Base-by-base conservation (phyloP, 2,329 filamentous ascomycete species). In the Venturia carpophila region DNA sequence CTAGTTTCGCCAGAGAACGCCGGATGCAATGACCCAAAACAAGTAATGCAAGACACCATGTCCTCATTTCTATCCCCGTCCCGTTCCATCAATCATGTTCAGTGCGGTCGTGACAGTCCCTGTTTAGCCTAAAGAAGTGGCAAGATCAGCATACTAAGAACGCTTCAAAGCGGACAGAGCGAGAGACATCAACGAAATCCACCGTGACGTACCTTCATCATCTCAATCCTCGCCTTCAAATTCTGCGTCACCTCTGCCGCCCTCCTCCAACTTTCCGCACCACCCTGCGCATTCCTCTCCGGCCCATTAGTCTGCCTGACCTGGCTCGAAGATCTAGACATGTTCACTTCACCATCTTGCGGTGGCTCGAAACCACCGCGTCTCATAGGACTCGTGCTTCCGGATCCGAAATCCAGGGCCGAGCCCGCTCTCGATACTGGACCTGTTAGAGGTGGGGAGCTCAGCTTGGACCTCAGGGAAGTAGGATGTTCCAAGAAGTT, bases 161-260 rank as follows among this genome's bases (percentile, higher is more conserved):
- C 30, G 30, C 34, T 17, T 63, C 30, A n/a, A 27, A 64, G 34
- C n/a, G 19, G 63, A 41, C 6, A 56, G 47, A 49, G 19, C 19
- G 27, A 37, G 30, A 39, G 52, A 58, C 10, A 34, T 58, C 30
- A 58, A 58, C 30, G 52, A 58, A 58, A 58, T 5, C 19, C 52
- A 58, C 6, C 52, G 27, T 15, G 52, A 73, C 79, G 68, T 71
- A 83, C 85, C 83, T 97, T 99, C 94, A 99, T 99, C 81, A 94
- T 90, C 80, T 97, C 94, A 76, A 99, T 99, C 74, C 94, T 86
- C 63, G 93, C 92, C 80, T 97, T 99, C 72, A 99, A 77, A 75
- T 97, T 94, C 76, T 92, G 97, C 64, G 94, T 99, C 66, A 99
- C 94, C 79, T 99, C 94, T 1, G 94, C 94, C 21, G 94, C 94